A percentile compares a stretch with the other conserved stretches of the same genome.
phyloP scores from a whole-genome alignment of 1,139 yeast genomes.

The Pichia sp. region DNA sequence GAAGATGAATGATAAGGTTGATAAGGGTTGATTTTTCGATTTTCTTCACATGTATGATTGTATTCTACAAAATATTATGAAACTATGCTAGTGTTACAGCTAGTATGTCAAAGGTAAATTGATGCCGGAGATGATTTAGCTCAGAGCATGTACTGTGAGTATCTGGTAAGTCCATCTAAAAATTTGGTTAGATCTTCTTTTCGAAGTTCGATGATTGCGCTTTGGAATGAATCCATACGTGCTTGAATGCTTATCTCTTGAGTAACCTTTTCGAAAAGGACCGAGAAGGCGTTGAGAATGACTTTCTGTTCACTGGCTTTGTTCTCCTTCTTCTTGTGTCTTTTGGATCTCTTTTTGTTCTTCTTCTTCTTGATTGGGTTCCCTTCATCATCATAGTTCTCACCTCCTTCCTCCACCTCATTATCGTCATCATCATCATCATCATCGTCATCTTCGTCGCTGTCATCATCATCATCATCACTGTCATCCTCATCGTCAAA shows the following conservation, averaged over 20 bases:
- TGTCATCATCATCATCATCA: constrained; percentile 19
- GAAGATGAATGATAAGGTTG: background rate
- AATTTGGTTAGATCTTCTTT: constrained; percentile 86
- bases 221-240: constrained; percentile 88
- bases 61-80: constrained; percentile 9
- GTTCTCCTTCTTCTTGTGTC: constrained; percentile 1
- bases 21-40: background rate
- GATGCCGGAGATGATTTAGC: too few species aligned
- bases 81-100: too few species aligned
- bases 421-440: constrained; percentile 14
- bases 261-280: constrained; percentile 47
- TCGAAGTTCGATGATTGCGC: constrained; percentile 83
- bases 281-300: constrained; percentile 71
- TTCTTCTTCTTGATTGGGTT: background rate
- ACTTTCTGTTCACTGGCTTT: constrained; percentile 34
- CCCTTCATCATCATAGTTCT: constrained; percentile 18
- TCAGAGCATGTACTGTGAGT: constrained; percentile 14
- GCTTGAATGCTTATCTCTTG: constrained; percentile 88
- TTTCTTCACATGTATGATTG: background rate
- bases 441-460: constrained; percentile 25
- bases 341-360: constrained; percentile 27
- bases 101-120: too few species aligned
- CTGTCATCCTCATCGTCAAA: constrained; percentile 28
- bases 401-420: background rate
- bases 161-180: constrained; percentile 52